Evolutionary conservation across 345 rosid species (phyloP), one percentile per base, ranked within the genome.

Genomic region (Limnanthes douglasii): DNA sequence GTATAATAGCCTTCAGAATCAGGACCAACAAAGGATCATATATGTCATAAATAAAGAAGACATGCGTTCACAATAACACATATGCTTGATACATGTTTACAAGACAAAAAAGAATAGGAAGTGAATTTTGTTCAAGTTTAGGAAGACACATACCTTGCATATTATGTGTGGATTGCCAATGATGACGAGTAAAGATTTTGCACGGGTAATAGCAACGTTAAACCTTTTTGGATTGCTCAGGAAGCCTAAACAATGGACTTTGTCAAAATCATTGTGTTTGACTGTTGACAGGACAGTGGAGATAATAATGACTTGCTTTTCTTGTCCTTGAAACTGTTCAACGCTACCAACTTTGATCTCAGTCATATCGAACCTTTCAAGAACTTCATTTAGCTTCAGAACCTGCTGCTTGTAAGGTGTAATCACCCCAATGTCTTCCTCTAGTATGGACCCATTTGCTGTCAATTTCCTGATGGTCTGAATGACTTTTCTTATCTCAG

Each of bases 251-350:
- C 75, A 70, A 52, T 66, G 71, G 26, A 56, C 60, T 48, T 50
- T 62, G 45, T 84, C 95, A 17, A 75, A 79, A 26, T 75, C 72
- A 12, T 79, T 69, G 62, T 84, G 95, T 46, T 69, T 76, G 47
- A 79, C 38, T 5, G 95, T 90, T 17, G 94, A 90, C 33, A 95
- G 69, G 18, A 83, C 98, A 0, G 94, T 90, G 12, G 95, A 84
- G 29, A 90, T 55, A 25, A 90, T 67, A 24, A 83, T 76, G 6
- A 83, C 94, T 29, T 72, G 50, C 37, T 68, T 73, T 53, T 83
- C 95, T 51, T 90, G 98, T 16, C 98, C 98, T 65, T 90, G 98
- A 43, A 83, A 90, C 38, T 90, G 98, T 54, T 83, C 98, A 6
- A 90, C 95, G 34, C 86, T 90, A 34, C 98, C 95, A 19, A 83